Conservation (phyloP, 2,329 filamentous ascomycete genomes). For the Monilinia vaccinii-corymbosi region DNA sequence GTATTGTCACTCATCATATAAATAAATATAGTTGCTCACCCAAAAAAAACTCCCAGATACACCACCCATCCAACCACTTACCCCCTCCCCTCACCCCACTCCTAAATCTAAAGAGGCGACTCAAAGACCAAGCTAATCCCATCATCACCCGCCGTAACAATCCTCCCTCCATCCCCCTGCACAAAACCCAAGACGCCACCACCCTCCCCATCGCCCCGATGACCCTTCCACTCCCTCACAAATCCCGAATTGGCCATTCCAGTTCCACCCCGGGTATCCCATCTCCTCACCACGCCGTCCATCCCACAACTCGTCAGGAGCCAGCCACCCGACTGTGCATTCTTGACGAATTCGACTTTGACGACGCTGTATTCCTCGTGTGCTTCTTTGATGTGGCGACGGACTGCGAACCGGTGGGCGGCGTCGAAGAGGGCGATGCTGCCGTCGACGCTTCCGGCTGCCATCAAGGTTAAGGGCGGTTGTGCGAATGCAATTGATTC, state of each 20-base stretch:
- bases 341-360: constrained; percentile 77
- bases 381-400: constrained; percentile 70
- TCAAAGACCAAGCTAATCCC: constrained; percentile 60
- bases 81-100: too few relatives aligned
- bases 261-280: constrained; percentile 69
- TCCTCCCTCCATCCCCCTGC: constrained; percentile 64
- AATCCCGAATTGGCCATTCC: constrained; percentile 59
- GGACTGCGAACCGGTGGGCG: constrained; percentile 75
- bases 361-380: constrained; percentile 88
- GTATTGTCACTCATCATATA: too few relatives aligned
- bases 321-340: constrained; percentile 44
- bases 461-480: constrained; percentile 44
- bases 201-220: constrained; percentile 73
- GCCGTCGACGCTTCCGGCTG: constrained; percentile 61
- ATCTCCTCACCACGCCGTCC: constrained; percentile 82
- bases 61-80: background rate
- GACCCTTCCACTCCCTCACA: constrained; percentile 82
- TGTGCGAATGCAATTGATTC: constrained; percentile 65
- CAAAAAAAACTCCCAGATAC: background rate
- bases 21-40: too few relatives aligned
- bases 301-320: constrained; percentile 81
- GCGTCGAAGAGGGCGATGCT: constrained; percentile 82
- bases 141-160: constrained; percentile 91
- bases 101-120: constrained; percentile 28
- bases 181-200: constrained; percentile 89